Conservation (phyloP, 768 basidiomycete genomes). For the Boletus patriciae region DNA sequence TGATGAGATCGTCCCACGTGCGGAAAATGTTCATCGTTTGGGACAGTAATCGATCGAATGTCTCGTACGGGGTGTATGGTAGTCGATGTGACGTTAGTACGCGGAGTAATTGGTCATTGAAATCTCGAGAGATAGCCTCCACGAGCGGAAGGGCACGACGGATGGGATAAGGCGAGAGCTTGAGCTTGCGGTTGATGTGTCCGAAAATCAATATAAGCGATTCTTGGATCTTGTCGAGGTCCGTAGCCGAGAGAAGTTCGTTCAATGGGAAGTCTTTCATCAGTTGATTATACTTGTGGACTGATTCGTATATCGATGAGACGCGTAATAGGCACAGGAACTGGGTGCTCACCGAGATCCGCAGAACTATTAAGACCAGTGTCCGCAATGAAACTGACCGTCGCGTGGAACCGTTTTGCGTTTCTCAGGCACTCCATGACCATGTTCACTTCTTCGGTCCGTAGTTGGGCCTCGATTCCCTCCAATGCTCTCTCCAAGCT, state of each 20-base stretch:
- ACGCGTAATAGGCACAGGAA: neutral
- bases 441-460: constrained; percentile 89
- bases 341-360: constrained; percentile 62
- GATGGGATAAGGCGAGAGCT: constrained; percentile 95
- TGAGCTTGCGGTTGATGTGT: constrained; percentile 94
- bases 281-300: constrained; percentile 96
- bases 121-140: constrained; percentile 96
- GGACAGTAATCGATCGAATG: constrained; percentile 83
- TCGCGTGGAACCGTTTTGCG: constrained; percentile 95
- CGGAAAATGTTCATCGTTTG: constrained; percentile 77
- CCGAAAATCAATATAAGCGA: constrained; percentile 83
- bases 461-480: constrained; percentile 86
- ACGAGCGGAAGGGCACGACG: constrained; percentile 94
- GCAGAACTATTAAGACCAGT: constrained; percentile 95
- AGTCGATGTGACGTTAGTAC: constrained; percentile 90
- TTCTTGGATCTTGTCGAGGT: constrained; percentile 93
- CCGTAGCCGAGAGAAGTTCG: constrained; percentile 93
- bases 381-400: constrained; percentile 96
- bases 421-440: constrained; percentile 93
- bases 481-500: constrained; percentile 92
- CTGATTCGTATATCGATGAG: constrained; percentile 39
- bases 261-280: constrained; percentile 99
- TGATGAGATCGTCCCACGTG: constrained; percentile 87
- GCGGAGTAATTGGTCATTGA: constrained; percentile 90
- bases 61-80: constrained; percentile 91